phyloP scores from a whole-genome alignment of 176 grass and related monocot species.

The Carex cristatella region DNA sequence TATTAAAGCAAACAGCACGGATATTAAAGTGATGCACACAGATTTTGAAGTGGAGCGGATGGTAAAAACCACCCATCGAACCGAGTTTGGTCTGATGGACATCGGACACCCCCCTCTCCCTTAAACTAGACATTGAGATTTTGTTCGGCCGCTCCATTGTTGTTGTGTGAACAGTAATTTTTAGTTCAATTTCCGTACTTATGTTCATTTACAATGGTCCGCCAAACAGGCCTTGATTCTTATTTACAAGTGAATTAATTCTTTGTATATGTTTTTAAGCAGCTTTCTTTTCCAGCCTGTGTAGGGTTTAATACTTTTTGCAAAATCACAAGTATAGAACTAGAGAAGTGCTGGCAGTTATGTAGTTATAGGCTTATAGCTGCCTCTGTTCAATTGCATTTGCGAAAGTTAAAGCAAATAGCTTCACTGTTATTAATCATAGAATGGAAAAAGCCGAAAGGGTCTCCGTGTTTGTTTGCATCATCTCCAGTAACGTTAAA shows the following conservation, averaged over 20 bases:
- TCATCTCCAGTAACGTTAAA: not conserved
- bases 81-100: too few species aligned
- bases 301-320: not conserved
- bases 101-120: too few species aligned
- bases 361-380: not conserved
- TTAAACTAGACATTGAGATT: too few species aligned
- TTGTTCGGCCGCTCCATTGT: too few species aligned
- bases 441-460: not conserved
- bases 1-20: too few species aligned
- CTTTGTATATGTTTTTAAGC: not conserved
- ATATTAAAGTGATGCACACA: too few species aligned
- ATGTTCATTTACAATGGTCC: too few species aligned
- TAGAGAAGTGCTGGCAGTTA: conserved; percentile 4
- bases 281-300: conserved; percentile 16
- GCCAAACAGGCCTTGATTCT: too few species aligned
- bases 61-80: too few species aligned
- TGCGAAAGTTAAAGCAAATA: not conserved
- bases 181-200: too few species aligned
- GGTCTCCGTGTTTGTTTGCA: not conserved
- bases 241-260: not conserved
- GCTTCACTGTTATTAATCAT: not conserved
- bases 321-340: not conserved
- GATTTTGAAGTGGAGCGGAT: too few species aligned
- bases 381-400: not conserved
- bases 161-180: too few species aligned